Evolutionary conservation across 768 basidiomycete species (phyloP).

Genomic region (Rhodotorula diobovata): DNA sequence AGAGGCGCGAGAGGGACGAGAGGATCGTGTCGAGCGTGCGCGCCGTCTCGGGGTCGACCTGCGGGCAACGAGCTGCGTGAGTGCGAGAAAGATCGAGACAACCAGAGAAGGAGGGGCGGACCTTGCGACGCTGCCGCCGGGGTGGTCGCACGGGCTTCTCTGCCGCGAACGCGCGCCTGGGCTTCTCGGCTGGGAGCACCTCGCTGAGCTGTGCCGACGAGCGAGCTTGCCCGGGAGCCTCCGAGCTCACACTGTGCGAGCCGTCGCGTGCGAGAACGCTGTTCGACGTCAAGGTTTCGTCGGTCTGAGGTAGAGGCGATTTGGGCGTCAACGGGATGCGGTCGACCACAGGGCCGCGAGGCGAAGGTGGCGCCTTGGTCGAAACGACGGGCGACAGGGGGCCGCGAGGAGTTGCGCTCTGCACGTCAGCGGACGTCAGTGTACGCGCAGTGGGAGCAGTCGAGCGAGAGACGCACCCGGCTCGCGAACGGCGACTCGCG

Average conservation of each 20-base stretch:
- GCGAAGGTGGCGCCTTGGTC: neutral
- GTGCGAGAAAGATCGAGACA: too few species aligned
- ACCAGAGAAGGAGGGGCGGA: neutral
- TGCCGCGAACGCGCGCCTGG: too few species aligned
- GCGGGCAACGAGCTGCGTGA: neutral
- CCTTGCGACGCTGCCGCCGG: neutral
- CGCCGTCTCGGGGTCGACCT: neutral
- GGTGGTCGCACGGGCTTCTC: neutral
- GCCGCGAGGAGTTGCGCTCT: neutral
- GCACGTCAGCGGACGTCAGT: neutral
- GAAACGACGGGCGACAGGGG: neutral
- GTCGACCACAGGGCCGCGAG: too few species aligned
- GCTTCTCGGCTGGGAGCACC: neutral
- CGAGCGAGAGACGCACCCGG: neutral
- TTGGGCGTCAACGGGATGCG: too few species aligned
- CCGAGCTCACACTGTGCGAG: too few species aligned
- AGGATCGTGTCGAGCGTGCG: conserved; percentile 2
- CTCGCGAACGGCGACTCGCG: neutral
- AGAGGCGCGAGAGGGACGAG: neutral
- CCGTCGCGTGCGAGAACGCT: neutral
- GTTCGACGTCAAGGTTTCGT: too few species aligned
- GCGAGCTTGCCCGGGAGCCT: neutral
- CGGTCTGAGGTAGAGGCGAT: neutral
- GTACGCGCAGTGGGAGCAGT: neutral
- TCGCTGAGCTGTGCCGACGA: neutral